Conservation (phyloP, 345 rosid genomes). For the Iberis pinnata region DNA sequence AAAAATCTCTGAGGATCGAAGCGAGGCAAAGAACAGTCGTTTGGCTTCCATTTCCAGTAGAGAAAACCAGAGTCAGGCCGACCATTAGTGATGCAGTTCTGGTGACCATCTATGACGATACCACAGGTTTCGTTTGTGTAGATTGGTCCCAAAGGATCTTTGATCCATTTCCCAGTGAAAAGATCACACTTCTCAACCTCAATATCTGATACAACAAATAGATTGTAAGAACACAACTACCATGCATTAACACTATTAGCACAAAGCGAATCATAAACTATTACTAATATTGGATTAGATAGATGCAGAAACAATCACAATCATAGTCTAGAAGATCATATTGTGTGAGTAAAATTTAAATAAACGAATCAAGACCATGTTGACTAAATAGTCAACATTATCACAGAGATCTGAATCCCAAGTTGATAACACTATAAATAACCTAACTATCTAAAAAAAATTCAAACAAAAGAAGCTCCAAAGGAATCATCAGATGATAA, state of each 20-base stretch:
- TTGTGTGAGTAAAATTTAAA: no score
- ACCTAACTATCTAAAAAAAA: neutral
- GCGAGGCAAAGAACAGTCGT: conserved; percentile 56
- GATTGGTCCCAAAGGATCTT: conserved; percentile 54
- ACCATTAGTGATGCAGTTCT: conserved; percentile 85
- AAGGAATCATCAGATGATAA: no score
- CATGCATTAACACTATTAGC: neutral
- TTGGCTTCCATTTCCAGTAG: conserved; percentile 88
- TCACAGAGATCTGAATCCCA: neutral
- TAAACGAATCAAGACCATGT: no score
- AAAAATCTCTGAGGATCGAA: conserved; percentile 62
- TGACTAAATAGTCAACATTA: neutral
- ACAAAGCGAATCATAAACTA: neutral
- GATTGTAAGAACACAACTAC: neutral
- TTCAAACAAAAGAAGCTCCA: neutral
- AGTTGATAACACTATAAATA: neutral
- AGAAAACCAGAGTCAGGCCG: conserved; percentile 74
- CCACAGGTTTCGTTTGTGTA: conserved; percentile 23
- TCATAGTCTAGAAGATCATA: neutral
- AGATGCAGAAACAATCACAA: conserved; percentile 6
- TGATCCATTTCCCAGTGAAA: conserved; percentile 79
- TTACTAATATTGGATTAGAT: neutral
- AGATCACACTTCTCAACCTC: conserved; percentile 63
- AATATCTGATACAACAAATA: conserved; percentile 21
- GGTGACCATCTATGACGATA: conserved; percentile 55